Base-by-base conservation (phyloP, 1,284 basidiomycete species). In the Hymenochaete sp. region DNA sequence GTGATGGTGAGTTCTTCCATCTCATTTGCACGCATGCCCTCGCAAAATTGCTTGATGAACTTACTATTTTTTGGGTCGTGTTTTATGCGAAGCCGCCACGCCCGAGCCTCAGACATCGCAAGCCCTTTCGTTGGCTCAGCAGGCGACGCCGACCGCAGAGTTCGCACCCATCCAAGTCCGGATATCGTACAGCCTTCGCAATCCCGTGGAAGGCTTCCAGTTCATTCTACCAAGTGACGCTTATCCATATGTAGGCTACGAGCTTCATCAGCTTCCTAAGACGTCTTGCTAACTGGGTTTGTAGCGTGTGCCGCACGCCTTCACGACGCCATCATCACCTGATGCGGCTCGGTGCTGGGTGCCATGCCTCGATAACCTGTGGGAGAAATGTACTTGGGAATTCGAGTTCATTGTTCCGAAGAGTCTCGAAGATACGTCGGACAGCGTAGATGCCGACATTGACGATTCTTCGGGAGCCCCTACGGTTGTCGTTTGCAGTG, bases 371-470 rank as follows among this genome's bases (percentile, higher is more conserved):
- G 96, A 99, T 63, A 90, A 81, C 59, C 64, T 95, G 10, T 97
- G 92, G 89, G 95, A 97, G 63, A 82, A 91, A 57, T 97, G 90
- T 58, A 96, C 95, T 2, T 99, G 96, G 96, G 96, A 98, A 59
- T 84, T 98, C 44, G 91, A 98, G 61, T 89, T 97, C 60, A 79
- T 98, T 45, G 93, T 97, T 16, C 93, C 93, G 35, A 79, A 85
- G 49, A 84, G 80, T 55, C 68, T 95, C 8, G 85, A 90, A 57
- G 84, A 88, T 49, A 71, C 69, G 19, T 56, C 60, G 10, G 69
- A 73, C 39, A 57, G 65, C 27, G 64, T 60, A 14, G 70, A 75
- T 38, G 78, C 81, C 43, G 72, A 70, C 32, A 76, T 72, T 19
- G 79, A 80, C 22, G 65, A 67, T n/a, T 65, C 68, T n/a, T 56